phyloP scores from a whole-genome alignment of 2,329 filamentous ascomycete genomes.

The Gaeumannomyces sp. region DNA sequence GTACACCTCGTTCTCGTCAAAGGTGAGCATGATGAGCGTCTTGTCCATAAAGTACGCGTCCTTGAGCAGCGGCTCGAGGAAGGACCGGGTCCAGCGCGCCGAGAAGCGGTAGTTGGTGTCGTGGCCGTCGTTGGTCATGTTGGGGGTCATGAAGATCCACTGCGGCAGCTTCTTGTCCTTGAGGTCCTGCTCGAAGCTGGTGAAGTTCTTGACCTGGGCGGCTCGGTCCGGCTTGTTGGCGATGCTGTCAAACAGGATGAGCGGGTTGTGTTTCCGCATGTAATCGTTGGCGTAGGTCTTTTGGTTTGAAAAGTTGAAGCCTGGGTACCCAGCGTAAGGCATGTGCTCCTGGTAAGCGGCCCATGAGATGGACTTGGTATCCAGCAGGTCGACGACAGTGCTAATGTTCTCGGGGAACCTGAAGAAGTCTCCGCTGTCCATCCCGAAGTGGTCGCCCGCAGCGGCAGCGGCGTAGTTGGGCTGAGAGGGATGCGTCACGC shows the following conservation, averaged over 20 bases:
- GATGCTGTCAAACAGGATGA: conserved; percentile 36
- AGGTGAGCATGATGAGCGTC: conserved; percentile 52
- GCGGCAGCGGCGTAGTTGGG: conserved; percentile 27
- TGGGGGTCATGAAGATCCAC: conserved; percentile 57
- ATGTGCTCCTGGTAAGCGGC: conserved; percentile 39
- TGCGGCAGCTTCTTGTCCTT: conserved; percentile 52
- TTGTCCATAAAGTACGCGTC: conserved; percentile 44
- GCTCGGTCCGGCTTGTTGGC: conserved; percentile 39
- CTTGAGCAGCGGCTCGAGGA: conserved; percentile 46
- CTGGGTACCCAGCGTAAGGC: conserved; percentile 40
- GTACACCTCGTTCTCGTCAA: conserved; percentile 52
- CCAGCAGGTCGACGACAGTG: conserved; percentile 40
- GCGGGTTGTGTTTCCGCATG: conserved; percentile 34
- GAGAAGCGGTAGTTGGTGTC: conserved; percentile 46
- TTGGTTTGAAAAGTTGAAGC: conserved; percentile 13
- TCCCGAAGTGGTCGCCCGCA: conserved; percentile 35
- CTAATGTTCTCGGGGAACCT: conserved; percentile 38
- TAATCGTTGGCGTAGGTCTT: conserved; percentile 23
- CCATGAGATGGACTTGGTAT: conserved; percentile 34
- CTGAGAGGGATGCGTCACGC: conserved; percentile 31
- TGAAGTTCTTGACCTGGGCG: conserved; percentile 55
- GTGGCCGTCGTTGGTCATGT: conserved; percentile 63
- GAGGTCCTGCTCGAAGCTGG: conserved; percentile 54
- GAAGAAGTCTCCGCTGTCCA: conserved; percentile 38
- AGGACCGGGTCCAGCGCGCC: conserved; percentile 43